Evolutionary conservation across 305 asterid species (phyloP).

Genomic region (Fraxinus platypoda): DNA sequence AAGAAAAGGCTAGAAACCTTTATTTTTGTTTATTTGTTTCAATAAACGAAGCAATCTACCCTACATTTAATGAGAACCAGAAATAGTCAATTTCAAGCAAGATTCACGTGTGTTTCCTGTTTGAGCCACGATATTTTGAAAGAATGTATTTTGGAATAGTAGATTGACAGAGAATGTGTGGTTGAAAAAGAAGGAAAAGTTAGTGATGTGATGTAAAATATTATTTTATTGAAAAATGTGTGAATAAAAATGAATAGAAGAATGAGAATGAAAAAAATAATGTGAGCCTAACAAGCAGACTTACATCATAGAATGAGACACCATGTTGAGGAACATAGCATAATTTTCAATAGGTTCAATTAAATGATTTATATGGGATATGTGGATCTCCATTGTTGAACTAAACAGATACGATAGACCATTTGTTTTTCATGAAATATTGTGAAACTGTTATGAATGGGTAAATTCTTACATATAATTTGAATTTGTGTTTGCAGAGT

Average conservation of each 20-base stretch:
- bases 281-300: too few relatives aligned
- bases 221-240: too few relatives aligned
- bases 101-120: too few relatives aligned
- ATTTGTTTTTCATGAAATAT: neutral
- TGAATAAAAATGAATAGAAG: too few relatives aligned
- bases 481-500: conserved; percentile 47
- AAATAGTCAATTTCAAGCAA: neutral
- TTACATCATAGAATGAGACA: neutral
- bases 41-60: neutral
- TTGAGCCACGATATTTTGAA: too few relatives aligned
- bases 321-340: neutral
- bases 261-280: too few relatives aligned
- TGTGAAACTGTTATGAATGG: neutral
- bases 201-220: too few relatives aligned
- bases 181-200: too few relatives aligned
- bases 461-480: neutral
- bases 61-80: neutral
- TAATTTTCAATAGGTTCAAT: too few relatives aligned
- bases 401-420: neutral
- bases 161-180: too few relatives aligned
- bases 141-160: too few relatives aligned
- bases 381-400: neutral
- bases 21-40: neutral
- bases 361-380: too few relatives aligned
- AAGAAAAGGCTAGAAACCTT: conserved; percentile 1